These are phyloP conservation scores for Linderina pennispora DNA, from an alignment of 192 early-diverging fungal species.

Conservation along the genomic window DNA sequence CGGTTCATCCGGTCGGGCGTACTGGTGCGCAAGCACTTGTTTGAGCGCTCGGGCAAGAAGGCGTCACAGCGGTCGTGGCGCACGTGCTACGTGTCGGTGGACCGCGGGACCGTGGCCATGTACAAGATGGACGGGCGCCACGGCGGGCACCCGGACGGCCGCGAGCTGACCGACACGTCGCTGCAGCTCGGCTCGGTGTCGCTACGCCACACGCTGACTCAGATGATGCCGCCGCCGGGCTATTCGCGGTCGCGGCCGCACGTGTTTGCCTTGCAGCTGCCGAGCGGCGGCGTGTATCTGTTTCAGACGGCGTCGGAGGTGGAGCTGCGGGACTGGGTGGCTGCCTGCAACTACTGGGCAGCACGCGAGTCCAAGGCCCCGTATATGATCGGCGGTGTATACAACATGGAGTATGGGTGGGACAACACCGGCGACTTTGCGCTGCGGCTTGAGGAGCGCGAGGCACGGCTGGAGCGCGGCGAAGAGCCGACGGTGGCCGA, in stretches of 20 bases:
- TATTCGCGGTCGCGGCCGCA: constrained; percentile 69
- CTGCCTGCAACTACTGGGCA: constrained; percentile 92
- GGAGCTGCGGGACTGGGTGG: constrained; percentile 76
- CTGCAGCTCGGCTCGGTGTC: constrained; percentile 50
- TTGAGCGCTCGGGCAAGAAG: constrained; percentile 69
- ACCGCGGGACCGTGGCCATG: constrained; percentile 75
- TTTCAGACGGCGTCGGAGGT: constrained; percentile 74
- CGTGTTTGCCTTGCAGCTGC: constrained; percentile 81
- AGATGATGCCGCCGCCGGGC: constrained; percentile 76
- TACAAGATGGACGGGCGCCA: constrained; percentile 63
- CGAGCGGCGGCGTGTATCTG: constrained; percentile 80
- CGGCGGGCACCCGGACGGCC: constrained; percentile 36
- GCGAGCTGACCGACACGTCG: constrained; percentile 49
- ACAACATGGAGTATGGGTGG: constrained; percentile 96
- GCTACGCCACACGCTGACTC: constrained; percentile 79
- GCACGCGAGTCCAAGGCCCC: constrained; percentile 88
- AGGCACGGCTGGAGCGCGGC: constrained; percentile 33
- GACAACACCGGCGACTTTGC: constrained; percentile 50
- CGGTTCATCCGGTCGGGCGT: constrained; percentile 49
- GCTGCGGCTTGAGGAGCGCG: constrained; percentile 40
- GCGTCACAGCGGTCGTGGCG: constrained; percentile 82
- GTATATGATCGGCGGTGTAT: constrained; percentile 71
- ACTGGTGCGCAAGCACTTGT: constrained; percentile 81
- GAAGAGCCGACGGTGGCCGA: constrained; percentile 21
- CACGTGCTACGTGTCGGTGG: constrained; percentile 68